Base-by-base conservation (phyloP, 352 stramenopile genomes). In the Peronospora farinosa region DNA sequence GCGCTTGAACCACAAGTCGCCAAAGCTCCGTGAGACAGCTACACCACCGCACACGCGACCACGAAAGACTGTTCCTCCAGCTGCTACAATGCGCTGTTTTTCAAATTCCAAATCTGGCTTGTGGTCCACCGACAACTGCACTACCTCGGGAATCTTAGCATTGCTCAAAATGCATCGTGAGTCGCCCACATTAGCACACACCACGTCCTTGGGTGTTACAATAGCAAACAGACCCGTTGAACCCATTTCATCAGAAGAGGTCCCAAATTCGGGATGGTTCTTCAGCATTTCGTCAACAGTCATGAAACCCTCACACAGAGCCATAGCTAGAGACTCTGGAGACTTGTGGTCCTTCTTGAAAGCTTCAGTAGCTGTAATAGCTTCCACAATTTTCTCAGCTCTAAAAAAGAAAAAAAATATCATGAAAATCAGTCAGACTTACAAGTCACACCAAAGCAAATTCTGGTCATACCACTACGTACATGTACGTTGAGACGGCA, bases 1-100 rank as follows among this genome's bases (percentile, higher is more conserved):
- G 54, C 81, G 72, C 67, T 94, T 94, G 62, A 92, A 94, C 81
- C 81, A 92, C 52, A 92, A 75, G 51, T 94, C 84, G 11, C 84
- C 84, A 53, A 94, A 92, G 66, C 79, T 90, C 31, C 84, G 72
- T 23, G 81, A 91, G 13, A 94, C 84, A 10, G 84, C 84, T 17
- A 94, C 81, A 37, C 81, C 84, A 27, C 84, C 84, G 51, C 78
- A 91, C 47, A 94, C 84, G 37, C 84, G 79, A 23, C 81, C 81
- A 42, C 84, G 81, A 51, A 92, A 92, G 5, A 94, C 84, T 0
- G 76, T 92, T 19, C 84, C 84, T 15, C 84, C 84, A 0, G 84
- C 81, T 3, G 78, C 75, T 51, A 92, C 62, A 45, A 94, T 94
- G 42, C 84, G 81, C 63, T 88, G 77, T 60, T 88, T 88, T 50